phyloP scores from a whole-genome alignment of 2,329 filamentous ascomycete species.

The Penicillium nordicum region DNA sequence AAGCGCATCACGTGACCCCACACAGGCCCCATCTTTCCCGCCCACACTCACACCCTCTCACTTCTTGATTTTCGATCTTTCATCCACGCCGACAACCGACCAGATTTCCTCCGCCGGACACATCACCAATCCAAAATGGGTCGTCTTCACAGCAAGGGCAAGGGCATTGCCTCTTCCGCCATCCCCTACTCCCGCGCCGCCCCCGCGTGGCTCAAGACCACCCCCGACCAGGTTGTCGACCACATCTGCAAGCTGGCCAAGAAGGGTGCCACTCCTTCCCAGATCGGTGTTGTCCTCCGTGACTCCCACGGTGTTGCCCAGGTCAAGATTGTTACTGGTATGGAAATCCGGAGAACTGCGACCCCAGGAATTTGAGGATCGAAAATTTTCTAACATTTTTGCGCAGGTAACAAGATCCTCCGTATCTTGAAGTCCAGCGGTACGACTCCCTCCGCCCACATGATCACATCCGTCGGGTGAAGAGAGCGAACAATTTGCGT shows the following conservation, averaged over 20 bases:
- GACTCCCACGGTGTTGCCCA: constrained; percentile 98
- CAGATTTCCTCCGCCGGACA: constrained; percentile 27
- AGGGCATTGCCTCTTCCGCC: constrained; percentile 95
- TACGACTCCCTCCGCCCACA: constrained; percentile 53
- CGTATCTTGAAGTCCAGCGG: constrained; percentile 96
- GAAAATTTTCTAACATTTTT: constrained; percentile 39
- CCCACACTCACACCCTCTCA: constrained; percentile 12
- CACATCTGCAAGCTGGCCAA: constrained; percentile 98
- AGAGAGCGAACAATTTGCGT: constrained; percentile 15
- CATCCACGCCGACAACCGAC: constrained; percentile 35
- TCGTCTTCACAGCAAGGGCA: constrained; percentile 98
- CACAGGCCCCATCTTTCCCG: constrained; percentile 20
- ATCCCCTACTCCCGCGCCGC: constrained; percentile 93
- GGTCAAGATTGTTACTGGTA: constrained; percentile 96
- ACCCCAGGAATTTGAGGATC: not conserved
- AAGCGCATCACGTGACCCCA: constrained; percentile 32
- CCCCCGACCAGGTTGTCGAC: constrained; percentile 95
- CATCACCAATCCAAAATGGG: constrained; percentile 43
- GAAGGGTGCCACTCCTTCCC: constrained; percentile 97
- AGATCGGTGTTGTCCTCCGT: constrained; percentile 98
- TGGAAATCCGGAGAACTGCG: constrained; percentile 32
- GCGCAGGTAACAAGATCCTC: constrained; percentile 95
- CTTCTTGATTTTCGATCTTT: constrained; percentile 17
- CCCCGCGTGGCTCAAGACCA: constrained; percentile 97
- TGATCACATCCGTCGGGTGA: constrained; percentile 26